Evolutionary conservation across 2,329 filamentous ascomycete species (phyloP).

Genomic region (Eurotiales sp.): DNA sequence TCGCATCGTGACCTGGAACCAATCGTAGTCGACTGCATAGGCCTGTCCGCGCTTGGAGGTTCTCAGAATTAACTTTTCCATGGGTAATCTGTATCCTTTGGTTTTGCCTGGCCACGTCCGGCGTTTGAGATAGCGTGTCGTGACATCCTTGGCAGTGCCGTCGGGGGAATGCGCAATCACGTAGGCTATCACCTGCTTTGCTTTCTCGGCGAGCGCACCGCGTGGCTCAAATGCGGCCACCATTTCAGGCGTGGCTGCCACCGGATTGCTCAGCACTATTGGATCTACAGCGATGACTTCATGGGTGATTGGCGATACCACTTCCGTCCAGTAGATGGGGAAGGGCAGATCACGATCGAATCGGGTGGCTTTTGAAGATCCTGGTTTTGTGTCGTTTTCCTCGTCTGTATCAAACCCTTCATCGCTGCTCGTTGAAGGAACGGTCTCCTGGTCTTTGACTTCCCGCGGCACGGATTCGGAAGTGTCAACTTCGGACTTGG

Average conservation of each 20-base stretch:
- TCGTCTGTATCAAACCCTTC: constrained; percentile 13
- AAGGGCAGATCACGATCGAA: constrained; percentile 76
- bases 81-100: constrained; percentile 73
- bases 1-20: constrained; percentile 78
- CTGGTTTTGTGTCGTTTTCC: constrained; percentile 14
- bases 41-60: constrained; percentile 54
- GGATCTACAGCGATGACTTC: constrained; percentile 77
- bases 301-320: constrained; percentile 74
- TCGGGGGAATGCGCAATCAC: constrained; percentile 78
- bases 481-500: constrained; percentile 74
- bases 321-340: constrained; percentile 92
- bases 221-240: constrained; percentile 75
- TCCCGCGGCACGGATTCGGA: constrained; percentile 25
- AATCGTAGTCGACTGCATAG: constrained; percentile 77
- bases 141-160: constrained; percentile 91
- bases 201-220: constrained; percentile 76
- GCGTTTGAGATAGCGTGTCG: constrained; percentile 80
- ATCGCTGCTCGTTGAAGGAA: constrained; percentile 13
- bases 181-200: constrained; percentile 87
- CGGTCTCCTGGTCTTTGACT: constrained; percentile 15
- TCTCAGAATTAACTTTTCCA: constrained; percentile 77
- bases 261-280: constrained; percentile 60
- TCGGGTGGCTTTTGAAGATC: not conserved
- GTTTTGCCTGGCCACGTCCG: constrained; percentile 83
- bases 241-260: constrained; percentile 70